phyloP scores from a whole-genome alignment of 768 basidiomycete genomes.

The Leccinum incarnatum region DNA sequence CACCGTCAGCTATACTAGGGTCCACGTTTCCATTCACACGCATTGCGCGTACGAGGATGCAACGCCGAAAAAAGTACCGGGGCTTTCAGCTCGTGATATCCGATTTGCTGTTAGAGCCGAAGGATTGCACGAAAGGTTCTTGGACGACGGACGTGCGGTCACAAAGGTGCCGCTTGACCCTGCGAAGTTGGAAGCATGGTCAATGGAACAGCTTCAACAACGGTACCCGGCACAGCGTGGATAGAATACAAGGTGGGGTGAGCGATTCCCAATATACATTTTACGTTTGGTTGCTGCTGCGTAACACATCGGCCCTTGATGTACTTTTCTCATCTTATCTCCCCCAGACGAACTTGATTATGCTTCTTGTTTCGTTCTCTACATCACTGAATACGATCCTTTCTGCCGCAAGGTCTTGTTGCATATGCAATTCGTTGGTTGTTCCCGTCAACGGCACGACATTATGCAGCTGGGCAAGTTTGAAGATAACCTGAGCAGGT shows the following conservation, averaged over 20 bases:
- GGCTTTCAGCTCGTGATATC: conserved; percentile 51
- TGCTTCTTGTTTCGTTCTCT: conserved; percentile 20
- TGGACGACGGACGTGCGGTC: conserved; percentile 20
- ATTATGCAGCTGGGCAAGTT: conserved; percentile 61
- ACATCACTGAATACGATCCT: conserved; percentile 34
- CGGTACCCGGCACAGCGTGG: conserved; percentile 15
- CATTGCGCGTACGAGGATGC: conserved; percentile 25
- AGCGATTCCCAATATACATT: background rate
- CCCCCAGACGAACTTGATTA: conserved; percentile 32
- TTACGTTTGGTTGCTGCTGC: background rate
- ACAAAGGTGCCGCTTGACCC: conserved; percentile 20
- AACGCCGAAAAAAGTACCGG: conserved; percentile 28
- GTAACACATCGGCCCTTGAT: background rate
- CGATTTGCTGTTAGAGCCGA: conserved; percentile 49
- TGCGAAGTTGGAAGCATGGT: conserved; percentile 17
- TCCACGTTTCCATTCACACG: conserved; percentile 26
- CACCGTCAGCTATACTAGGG: conserved; percentile 22
- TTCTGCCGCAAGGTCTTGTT: conserved; percentile 53
- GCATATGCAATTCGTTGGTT: conserved; percentile 63
- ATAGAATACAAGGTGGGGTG: background rate
- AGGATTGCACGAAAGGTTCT: conserved; percentile 25
- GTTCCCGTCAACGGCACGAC: conserved; percentile 79
- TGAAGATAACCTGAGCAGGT: conserved; percentile 64
- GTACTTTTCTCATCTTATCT: conserved; percentile 3
- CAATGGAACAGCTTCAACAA: conserved; percentile 23